A percentile compares a stretch with the other conserved stretches of the same genome.
phyloP scores from a whole-genome alignment of 1,284 basidiomycete genomes.

The Irpex sp. region DNA sequence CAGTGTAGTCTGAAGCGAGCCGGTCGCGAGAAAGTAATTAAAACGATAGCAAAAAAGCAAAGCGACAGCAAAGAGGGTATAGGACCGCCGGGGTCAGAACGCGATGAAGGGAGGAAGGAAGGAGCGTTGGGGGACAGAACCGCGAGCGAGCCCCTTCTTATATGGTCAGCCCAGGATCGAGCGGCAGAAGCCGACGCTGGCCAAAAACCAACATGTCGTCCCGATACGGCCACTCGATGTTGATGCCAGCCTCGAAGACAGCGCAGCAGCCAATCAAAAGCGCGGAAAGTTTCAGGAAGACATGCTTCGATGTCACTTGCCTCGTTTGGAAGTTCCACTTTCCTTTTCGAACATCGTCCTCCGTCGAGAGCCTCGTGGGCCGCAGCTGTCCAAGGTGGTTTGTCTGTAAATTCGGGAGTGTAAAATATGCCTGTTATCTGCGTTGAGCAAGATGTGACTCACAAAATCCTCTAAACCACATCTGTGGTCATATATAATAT shows the following conservation, averaged over 20 bases:
- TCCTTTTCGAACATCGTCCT: not conserved
- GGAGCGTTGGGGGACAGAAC: conserved; percentile 16
- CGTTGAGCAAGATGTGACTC: too few species aligned
- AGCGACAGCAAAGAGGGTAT: conserved; percentile 20
- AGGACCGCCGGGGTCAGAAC: conserved; percentile 28
- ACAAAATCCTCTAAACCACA: too few species aligned
- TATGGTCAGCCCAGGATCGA: conserved; percentile 6
- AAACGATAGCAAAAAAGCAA: conserved; percentile 23
- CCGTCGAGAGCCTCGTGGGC: not conserved
- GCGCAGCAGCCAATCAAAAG: not conserved
- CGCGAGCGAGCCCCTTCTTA: conserved; percentile 15
- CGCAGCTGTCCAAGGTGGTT: too few species aligned
- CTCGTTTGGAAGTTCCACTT: not conserved
- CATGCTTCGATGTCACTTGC: conserved; percentile 1
- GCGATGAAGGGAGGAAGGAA: conserved; percentile 16
- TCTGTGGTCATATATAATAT: too few species aligned
- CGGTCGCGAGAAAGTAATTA: conserved; percentile 17
- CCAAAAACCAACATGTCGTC: not conserved
- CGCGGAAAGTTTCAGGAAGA: conserved; percentile 1
- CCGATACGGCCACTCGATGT: not conserved
- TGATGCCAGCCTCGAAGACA: not conserved
- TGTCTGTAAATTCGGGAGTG: too few species aligned
- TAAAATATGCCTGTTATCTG: too few species aligned
- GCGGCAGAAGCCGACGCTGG: conserved; percentile 2
- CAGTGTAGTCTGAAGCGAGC: conserved; percentile 16